These are phyloP conservation scores for Salix viminalis DNA, from an alignment of 345 rosid species.

Conservation along the genomic window DNA sequence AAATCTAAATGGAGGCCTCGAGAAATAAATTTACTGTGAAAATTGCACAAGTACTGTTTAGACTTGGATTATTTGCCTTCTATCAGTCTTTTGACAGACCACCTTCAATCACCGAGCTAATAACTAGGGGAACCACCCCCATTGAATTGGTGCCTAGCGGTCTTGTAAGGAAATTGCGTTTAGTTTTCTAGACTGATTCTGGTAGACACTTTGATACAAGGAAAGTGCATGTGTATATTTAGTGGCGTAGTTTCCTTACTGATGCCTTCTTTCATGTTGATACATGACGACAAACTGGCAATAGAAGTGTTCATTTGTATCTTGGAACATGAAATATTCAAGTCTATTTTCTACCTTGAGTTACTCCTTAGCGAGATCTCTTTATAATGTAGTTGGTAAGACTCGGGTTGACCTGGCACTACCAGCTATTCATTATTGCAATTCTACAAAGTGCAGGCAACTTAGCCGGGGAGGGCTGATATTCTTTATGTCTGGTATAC, in stretches of 20 bases:
- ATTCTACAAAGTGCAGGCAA: not conserved
- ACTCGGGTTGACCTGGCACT: no score
- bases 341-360: no score
- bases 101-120: not conserved
- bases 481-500: no score
- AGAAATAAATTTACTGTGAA: no score
- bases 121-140: not conserved
- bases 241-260: not conserved
- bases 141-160: not conserved
- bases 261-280: not conserved
- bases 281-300: not conserved
- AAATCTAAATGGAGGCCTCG: no score
- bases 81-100: not conserved
- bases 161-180: not conserved
- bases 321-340: not conserved
- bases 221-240: not conserved
- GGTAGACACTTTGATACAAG: not conserved
- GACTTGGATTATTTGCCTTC: not conserved
- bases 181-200: not conserved
- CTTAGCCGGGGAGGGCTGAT: not conserved
- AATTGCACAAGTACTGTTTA: no score
- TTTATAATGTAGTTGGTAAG: no score
- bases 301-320: not conserved
- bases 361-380: no score
- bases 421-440: not conserved